Base-by-base conservation (phyloP, 306 rosid genomes). In the Dicorynia guianensis region DNA sequence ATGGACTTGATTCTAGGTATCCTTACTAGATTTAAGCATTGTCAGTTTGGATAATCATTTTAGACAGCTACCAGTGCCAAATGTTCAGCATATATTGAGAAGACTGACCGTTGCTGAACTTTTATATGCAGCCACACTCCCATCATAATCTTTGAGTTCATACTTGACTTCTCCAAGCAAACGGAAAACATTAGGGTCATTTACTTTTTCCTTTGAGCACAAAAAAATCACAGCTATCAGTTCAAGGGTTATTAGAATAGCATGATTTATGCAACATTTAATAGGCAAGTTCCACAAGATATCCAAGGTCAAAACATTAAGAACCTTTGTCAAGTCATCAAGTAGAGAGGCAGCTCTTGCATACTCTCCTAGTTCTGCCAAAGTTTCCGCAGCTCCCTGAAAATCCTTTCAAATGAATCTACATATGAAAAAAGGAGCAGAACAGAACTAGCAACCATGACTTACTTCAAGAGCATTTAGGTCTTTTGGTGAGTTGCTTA, bases 311-410 rank as follows among this genome's bases (percentile, higher is more conserved):
- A 17, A 63, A 57, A 55, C 46, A 72, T 64, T 46, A 83, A 59
- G 54, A 74, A 90, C 97, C 96, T 92, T 88, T 12, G 85, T 52
- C 89, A 94, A 88, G 75, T 90, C 92, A 84, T 90, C 88, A 55
- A 94, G 97, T 80, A 94, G 82, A 81, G 95, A 84, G 58, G 90
- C 90, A 59, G 98, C 91, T 72, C 62, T 84, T 42, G 84, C 74
- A 85, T 87, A 94, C 34, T 92, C 94, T 80, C 97, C 95, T 35
- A 90, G 93, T 82, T 94, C 93, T 50, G 92, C 90, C 67, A 78
- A 89, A 69, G 93, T 88, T 67, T 91, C 97, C 30, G 98, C 96
- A 87, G 96, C 96, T 66, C 97, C 98, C 98, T 94, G 85, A 75
- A 83, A 77, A 82, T 58, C 52, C 53, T 74, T 76, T 71, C 44